Base-by-base conservation (phyloP, 768 basidiomycete species). In the Rhodocollybia butyracea region DNA sequence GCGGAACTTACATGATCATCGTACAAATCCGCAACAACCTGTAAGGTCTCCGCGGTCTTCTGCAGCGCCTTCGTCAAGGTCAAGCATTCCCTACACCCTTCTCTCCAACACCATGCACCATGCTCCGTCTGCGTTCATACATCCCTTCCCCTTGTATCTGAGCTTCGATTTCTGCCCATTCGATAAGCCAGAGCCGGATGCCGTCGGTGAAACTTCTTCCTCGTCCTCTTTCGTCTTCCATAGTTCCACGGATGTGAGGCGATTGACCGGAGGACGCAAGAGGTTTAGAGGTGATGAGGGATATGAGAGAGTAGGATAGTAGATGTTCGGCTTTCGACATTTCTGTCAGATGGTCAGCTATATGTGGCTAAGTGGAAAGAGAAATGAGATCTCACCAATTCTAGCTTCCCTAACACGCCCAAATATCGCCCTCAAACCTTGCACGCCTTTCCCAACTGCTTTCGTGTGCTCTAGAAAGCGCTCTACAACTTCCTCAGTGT, bases 101-200 rank as follows among this genome's bases (percentile, higher is more conserved):
- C 89, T 24, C 84, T 77, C 91, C 91, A 95, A 66, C 91, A 92
- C 89, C 92, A n/a, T n/a, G n/a, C n/a, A n/a, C n/a, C n/a, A 90
- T 3, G 89, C 91, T 1, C 89, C 86, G 24, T 89, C 81, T 10
- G 76, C 73, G 59, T 92, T 93, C 52, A 84, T 62, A 47, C 87
- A 63, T 0, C 88, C 86, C 55, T 77, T 82, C n/a, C 66, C 66
- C 53, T 76, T 76, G 27, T 46, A 46, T 32, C 24, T 54, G 21
- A 34, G 67, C 61, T 13, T 70, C 19, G 31, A 21, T n/a, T 46
- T 54, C n/a, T n/a, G n/a, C n/a, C n/a, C n/a, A 15, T 10, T n/a
- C 22, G 22, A 15, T 19, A 22, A 24, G 17, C 24, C n/a, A n/a
- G n/a, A n/a, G n/a, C n/a, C n/a, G n/a, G n/a, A n/a, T n/a, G n/a